Conservation (phyloP, 2,329 filamentous ascomycete species). For the Trichoderma asperellum region DNA sequence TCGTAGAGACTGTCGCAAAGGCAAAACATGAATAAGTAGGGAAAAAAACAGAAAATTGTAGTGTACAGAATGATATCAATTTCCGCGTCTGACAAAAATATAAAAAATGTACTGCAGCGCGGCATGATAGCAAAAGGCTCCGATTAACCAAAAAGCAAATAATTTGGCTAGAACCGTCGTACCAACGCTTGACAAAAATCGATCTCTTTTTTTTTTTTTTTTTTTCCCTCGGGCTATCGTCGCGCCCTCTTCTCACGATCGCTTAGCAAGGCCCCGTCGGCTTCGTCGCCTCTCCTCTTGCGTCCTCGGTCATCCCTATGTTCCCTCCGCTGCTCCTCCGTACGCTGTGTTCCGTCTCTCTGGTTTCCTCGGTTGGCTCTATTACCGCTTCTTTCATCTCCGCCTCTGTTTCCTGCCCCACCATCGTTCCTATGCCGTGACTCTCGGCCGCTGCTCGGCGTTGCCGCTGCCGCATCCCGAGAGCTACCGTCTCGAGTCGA, state of each 20-base stretch:
- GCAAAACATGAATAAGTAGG: constrained; percentile 10
- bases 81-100: constrained; percentile 22
- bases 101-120: constrained; percentile 19
- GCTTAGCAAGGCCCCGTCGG: constrained; percentile 42
- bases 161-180: constrained; percentile 1
- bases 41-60: background rate
- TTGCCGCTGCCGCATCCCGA: constrained; percentile 41
- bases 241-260: constrained; percentile 61
- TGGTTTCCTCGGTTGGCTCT: constrained; percentile 43
- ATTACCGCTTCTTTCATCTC: constrained; percentile 44
- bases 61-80: constrained; percentile 16
- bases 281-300: constrained; percentile 54
- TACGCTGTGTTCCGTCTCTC: constrained; percentile 39
- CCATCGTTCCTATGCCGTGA: constrained; percentile 40
- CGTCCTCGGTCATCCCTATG: constrained; percentile 44
- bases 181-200: constrained; percentile 22
- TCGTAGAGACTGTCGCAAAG: background rate
- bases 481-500: constrained; percentile 36
- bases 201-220: background rate
- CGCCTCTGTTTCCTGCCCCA: constrained; percentile 32
- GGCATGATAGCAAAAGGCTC: background rate
- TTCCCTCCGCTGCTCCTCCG: constrained; percentile 42
- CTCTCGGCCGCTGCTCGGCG: constrained; percentile 39
- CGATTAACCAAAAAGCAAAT: background rate
- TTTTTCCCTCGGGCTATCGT: constrained; percentile 40